These are phyloP conservation scores for Leccinum arenicola DNA, from an alignment of 768 basidiomycete genomes.

Conservation along the genomic window DNA sequence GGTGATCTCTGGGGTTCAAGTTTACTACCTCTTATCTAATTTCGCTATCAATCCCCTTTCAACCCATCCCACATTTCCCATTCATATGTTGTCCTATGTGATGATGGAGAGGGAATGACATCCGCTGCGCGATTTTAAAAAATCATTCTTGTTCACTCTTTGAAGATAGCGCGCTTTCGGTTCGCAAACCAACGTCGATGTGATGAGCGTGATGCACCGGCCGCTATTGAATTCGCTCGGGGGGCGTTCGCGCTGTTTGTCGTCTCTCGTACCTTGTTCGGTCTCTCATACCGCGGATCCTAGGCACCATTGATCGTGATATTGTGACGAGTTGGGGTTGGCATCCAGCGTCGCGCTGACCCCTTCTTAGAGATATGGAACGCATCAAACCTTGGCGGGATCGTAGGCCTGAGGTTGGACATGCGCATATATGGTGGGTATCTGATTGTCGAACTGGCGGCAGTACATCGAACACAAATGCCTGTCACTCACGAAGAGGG, in stretches of 20 bases:
- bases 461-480: constrained; percentile 16
- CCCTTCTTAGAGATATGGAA: not conserved
- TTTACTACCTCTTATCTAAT: not conserved
- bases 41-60: constrained; percentile 2
- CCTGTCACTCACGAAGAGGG: constrained; percentile 28
- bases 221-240: not conserved
- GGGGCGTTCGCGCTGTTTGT: not conserved
- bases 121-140: not conserved
- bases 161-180: not conserved
- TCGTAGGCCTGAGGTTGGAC: not conserved
- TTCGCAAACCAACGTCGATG: not conserved
- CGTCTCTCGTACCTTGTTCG: constrained; percentile 1
- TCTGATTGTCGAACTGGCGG: constrained; percentile 27
- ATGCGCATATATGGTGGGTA: constrained; percentile 1
- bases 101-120: not conserved
- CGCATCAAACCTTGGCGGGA: not conserved
- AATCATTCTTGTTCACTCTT: not conserved
- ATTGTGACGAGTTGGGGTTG: constrained; percentile 20
- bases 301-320: constrained; percentile 19
- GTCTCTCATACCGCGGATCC: constrained; percentile 25
- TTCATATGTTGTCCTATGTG: constrained; percentile 13
- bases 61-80: constrained; percentile 7
- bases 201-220: not conserved
- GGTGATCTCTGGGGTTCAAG: not conserved
- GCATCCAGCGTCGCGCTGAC: constrained; percentile 11